Conservation (phyloP, 306 rosid genomes). For the Casuarina equisetifolia region DNA sequence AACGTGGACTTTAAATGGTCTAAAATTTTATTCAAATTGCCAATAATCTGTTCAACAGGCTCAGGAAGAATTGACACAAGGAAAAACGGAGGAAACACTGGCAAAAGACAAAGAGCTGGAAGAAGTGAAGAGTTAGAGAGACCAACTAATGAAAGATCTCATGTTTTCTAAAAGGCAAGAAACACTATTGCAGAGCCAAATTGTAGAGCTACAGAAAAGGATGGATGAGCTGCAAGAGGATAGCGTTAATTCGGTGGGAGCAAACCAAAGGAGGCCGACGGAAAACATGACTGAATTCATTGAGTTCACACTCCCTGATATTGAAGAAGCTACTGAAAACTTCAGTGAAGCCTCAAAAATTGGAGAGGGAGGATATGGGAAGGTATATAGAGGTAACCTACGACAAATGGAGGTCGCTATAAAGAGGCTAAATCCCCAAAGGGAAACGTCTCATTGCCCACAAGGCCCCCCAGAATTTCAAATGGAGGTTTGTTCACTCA, state of each 20-base stretch:
- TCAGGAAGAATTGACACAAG: constrained; percentile 48
- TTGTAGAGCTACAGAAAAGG: constrained; percentile 43
- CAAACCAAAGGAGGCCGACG: not conserved
- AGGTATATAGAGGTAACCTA: constrained; percentile 40
- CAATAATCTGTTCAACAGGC: constrained; percentile 46
- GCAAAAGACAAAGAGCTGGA: constrained; percentile 19
- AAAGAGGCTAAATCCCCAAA: not conserved
- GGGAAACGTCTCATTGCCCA: not conserved
- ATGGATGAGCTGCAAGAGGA: not conserved
- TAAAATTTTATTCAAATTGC: constrained; percentile 19
- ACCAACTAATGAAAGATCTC: constrained; percentile 52
- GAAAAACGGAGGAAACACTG: not conserved
- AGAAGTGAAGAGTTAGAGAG: constrained; percentile 20
- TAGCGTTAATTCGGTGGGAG: not conserved
- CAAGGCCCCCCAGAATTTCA: not conserved
- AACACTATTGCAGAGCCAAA: constrained; percentile 47
- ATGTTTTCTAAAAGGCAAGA: constrained; percentile 46
- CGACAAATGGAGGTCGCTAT: constrained; percentile 21
- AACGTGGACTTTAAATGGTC: not conserved
- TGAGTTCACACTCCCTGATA: constrained; percentile 45
- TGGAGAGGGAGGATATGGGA: constrained; percentile 63
- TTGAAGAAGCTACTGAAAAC: constrained; percentile 45
- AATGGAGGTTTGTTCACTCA: not conserved
- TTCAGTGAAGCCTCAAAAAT: constrained; percentile 47
- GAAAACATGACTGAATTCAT: constrained; percentile 29